Conservation (phyloP, 257 asterid genomes). For the Penstemon davidsonii region DNA sequence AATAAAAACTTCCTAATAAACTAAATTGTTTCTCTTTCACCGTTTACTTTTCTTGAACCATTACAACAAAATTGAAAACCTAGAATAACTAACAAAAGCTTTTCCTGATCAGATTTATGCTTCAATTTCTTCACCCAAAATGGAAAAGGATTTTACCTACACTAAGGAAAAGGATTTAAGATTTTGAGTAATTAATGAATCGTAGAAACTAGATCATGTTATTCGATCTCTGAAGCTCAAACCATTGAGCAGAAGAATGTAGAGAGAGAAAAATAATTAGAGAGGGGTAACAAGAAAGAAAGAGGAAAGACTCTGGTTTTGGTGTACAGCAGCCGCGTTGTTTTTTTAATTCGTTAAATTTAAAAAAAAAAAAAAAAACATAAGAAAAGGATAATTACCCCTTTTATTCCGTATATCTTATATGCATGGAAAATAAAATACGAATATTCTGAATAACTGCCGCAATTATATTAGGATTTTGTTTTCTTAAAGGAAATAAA, state of each 20-base stretch:
- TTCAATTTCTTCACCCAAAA: conserved; percentile 50
- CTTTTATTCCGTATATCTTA: not conserved
- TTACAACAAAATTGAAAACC: conserved; percentile 36
- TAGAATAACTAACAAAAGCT: conserved; percentile 35
- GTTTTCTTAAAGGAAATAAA: conserved; percentile 8
- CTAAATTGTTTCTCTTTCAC: conserved; percentile 21
- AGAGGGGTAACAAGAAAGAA: conserved; percentile 27
- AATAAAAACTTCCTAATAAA: conserved; percentile 34
- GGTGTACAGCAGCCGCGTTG: conserved; percentile 73
- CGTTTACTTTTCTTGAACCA: conserved; percentile 44
- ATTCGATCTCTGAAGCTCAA: conserved; percentile 61
- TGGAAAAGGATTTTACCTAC: not conserved
- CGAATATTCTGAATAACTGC: conserved; percentile 35
- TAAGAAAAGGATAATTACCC: not conserved
- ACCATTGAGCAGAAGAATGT: conserved; percentile 45
- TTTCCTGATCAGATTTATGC: conserved; percentile 46
- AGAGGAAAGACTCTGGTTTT: conserved; percentile 42
- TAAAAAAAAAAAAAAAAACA: not conserved
- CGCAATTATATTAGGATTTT: not conserved
- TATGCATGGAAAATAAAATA: not conserved
- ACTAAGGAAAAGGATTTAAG: conserved; percentile 4
- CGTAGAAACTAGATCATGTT: conserved; percentile 55
- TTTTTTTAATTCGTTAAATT: conserved; percentile 21
- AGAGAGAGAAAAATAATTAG: conserved; percentile 19
- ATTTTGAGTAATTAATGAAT: conserved; percentile 35